Evolutionary conservation across 2,329 filamentous ascomycete genomes (phyloP).

Genomic region (Sarocladium strictum): DNA sequence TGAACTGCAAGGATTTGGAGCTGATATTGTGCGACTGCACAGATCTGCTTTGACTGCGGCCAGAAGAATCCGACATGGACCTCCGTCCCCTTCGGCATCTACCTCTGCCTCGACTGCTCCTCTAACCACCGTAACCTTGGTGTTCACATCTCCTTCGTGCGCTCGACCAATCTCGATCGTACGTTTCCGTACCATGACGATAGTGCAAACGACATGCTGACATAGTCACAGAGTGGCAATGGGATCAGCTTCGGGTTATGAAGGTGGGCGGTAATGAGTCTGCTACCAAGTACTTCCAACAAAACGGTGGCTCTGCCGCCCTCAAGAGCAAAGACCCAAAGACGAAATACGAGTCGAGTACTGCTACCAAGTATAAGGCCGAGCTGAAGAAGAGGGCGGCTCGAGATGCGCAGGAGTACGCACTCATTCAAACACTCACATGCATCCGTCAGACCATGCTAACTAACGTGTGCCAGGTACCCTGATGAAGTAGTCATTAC

Average conservation of each 20-base stretch:
- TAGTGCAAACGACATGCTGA: not conserved
- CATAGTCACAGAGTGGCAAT: constrained; percentile 77
- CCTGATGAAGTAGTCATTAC: constrained; percentile 81
- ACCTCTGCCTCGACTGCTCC: constrained; percentile 96
- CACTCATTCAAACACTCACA: no score
- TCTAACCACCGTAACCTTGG: constrained; percentile 95
- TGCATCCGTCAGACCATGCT: constrained; percentile 16
- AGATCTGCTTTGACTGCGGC: constrained; percentile 98
- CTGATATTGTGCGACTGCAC: constrained; percentile 13
- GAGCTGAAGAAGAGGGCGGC: constrained; percentile 83
- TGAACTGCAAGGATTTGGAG: not conserved
- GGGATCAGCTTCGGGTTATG: constrained; percentile 95
- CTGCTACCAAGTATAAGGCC: constrained; percentile 97
- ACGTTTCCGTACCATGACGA: constrained; percentile 35
- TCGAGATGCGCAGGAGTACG: constrained; percentile 78
- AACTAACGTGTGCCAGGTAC: constrained; percentile 48
- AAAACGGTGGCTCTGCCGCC: constrained; percentile 88
- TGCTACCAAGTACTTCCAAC: constrained; percentile 96
- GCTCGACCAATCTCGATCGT: constrained; percentile 98
- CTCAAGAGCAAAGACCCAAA: constrained; percentile 95
- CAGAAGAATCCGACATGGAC: constrained; percentile 99
- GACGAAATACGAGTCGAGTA: constrained; percentile 90
- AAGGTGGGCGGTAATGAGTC: constrained; percentile 98
- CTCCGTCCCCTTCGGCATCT: constrained; percentile 94
- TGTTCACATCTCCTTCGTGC: constrained; percentile 98